Evolutionary conservation across 2,329 filamentous ascomycete genomes (phyloP).

Genomic region (Aspergillaceae sp.): DNA sequence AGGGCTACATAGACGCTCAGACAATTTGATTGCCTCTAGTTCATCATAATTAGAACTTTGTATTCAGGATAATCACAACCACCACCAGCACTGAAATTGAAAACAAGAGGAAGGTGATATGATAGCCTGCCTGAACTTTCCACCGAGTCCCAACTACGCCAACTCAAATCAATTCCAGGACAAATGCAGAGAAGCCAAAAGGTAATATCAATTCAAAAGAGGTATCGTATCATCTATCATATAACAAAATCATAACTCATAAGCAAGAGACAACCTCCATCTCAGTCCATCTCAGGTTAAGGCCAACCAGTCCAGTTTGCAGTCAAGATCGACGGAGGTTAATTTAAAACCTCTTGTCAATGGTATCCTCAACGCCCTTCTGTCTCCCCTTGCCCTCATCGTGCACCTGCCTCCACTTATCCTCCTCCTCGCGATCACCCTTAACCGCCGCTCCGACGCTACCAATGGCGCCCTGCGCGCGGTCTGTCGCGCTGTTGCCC

Average conservation of each 20-base stretch:
- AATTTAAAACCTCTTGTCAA: no score
- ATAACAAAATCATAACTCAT: neutral
- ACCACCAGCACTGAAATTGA: no score
- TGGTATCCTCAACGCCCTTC: constrained; percentile 62
- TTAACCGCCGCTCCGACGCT: constrained; percentile 62
- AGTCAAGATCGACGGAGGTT: no score
- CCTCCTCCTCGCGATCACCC: constrained; percentile 59
- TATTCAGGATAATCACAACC: no score
- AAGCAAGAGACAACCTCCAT: constrained; percentile 5
- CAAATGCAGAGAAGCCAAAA: no score
- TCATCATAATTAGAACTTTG: no score
- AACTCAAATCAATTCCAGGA: no score
- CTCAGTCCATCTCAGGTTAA: constrained; percentile 59
- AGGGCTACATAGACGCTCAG: no score
- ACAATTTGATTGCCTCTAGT: no score
- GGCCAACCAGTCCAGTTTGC: no score
- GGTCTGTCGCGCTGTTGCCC: constrained; percentile 56
- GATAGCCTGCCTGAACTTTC: neutral
- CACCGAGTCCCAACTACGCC: neutral
- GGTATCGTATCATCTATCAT: neutral
- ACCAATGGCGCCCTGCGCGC: constrained; percentile 64
- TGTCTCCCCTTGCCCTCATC: constrained; percentile 77
- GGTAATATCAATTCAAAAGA: neutral
- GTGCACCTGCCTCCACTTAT: constrained; percentile 59
- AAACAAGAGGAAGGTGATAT: neutral